phyloP scores from a whole-genome alignment of 805 yeast species.

The Candida easanensis region DNA sequence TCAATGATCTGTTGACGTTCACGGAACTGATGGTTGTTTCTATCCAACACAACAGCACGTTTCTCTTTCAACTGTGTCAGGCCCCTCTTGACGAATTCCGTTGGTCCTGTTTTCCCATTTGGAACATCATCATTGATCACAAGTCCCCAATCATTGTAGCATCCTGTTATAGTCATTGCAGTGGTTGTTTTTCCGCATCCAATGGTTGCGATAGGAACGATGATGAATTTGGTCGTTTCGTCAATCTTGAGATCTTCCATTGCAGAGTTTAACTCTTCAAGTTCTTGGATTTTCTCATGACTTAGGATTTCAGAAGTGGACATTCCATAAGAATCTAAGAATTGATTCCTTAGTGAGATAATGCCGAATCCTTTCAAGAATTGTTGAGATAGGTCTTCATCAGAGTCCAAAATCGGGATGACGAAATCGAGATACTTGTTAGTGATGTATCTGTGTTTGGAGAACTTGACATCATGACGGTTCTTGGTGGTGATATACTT shows the following conservation, averaged over 20 bases:
- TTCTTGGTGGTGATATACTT: conserved; percentile 37
- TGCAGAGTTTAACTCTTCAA: conserved; percentile 37
- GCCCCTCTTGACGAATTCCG: conserved; percentile 46
- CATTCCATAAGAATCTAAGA: conserved; percentile 50
- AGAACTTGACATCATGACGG: conserved; percentile 37
- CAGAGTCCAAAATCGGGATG: conserved; percentile 46
- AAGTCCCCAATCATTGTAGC: conserved; percentile 61
- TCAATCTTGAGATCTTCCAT: conserved; percentile 34
- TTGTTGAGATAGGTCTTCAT: conserved; percentile 44
- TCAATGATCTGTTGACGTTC: conserved; percentile 70
- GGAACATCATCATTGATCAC: conserved; percentile 79
- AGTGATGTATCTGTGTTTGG: conserved; percentile 58
- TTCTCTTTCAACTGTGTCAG: conserved; percentile 37
- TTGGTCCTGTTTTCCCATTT: conserved; percentile 42
- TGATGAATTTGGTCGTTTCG: conserved; percentile 48
- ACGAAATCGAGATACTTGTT: conserved; percentile 69
- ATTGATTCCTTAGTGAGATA: conserved; percentile 65
- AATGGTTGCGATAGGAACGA: conserved; percentile 84
- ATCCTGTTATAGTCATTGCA: conserved; percentile 50
- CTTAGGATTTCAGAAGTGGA: conserved; percentile 58
- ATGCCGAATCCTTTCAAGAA: conserved; percentile 66
- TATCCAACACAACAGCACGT: conserved; percentile 66
- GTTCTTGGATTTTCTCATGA: conserved; percentile 37
- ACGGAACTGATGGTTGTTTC: conserved; percentile 72
- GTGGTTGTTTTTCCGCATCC: conserved; percentile 96